Conservation (phyloP, 306 rosid genomes). For the Gastrolobium villosum region DNA sequence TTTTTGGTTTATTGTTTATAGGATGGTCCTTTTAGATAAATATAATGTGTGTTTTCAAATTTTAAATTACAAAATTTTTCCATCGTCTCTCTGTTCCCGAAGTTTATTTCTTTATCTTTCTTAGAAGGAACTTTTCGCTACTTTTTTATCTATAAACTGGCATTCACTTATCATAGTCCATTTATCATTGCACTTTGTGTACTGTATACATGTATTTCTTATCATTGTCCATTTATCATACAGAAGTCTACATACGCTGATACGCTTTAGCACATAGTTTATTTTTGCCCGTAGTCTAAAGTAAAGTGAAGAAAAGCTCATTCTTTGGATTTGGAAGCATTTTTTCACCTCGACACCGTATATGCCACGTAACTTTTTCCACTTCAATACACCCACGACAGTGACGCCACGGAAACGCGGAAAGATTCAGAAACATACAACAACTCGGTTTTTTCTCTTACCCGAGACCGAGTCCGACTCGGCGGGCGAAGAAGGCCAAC, state of each 20-base stretch:
- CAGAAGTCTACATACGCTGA: neutral
- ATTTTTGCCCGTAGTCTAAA: neutral
- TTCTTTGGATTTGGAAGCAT: slow-evolving; percentile 10
- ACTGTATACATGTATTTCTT: neutral
- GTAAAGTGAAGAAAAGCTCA: neutral
- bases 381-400: neutral
- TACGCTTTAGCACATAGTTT: neutral
- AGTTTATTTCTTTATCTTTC: too few species aligned
- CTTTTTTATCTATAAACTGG: neutral
- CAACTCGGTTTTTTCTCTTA: slow-evolving; percentile 36
- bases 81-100: too few species aligned
- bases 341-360: neutral
- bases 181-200: neutral
- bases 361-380: slow-evolving; percentile 3
- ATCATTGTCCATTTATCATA: neutral
- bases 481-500: slow-evolving; percentile 38
- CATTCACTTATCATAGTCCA: neutral
- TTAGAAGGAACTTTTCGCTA: too few species aligned
- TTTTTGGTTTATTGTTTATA: too few species aligned
- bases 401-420: slow-evolving; percentile 30
- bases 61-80: too few species aligned
- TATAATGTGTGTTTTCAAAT: too few species aligned
- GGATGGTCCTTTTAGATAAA: too few species aligned
- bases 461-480: slow-evolving; percentile 48
- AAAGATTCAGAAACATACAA: slow-evolving; percentile 43